Evolutionary conservation across 148 eudicot genomes (phyloP), one percentile per base, ranked within the genome.

Genomic region (Heliosperma pusillum): DNA sequence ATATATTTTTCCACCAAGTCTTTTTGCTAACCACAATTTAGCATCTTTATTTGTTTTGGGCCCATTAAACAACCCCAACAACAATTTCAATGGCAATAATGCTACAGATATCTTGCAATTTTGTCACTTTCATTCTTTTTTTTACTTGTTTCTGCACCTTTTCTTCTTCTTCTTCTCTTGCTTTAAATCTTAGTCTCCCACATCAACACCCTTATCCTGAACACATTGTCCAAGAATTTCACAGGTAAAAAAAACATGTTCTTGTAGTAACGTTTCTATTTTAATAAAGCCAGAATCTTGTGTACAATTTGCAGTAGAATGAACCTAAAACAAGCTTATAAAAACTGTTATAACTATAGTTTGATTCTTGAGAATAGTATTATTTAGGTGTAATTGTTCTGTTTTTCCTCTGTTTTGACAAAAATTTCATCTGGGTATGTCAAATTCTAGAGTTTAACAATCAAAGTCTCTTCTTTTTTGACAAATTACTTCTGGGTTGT

Each of bases 161-260:
- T 67, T 45, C 58, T 58, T 59, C n/a, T n/a, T n/a, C n/a, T n/a
- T n/a, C 79, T 13, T n/a, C 60, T 66, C 4, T 30, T 25, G 66
- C 66, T 58, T 62, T 81, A 33, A 93, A 89, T 64, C 86, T 88
- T 69, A 81, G 89, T 55, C 86, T 92, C 10, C 81, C 86, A 6
- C 93, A 86, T 76, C 90, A 92, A 73, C 96, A 89, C 72, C 92
- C 97, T 45, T 66, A 75, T 80, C 98, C 96, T 77, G 96, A 90
- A 82, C 80, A 79, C 69, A 84, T 95, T 45, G 93, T 85, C 79
- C 87, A 84, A 82, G 88, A 95, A 65, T 68, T 95, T 0, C 86
- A 89, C 62, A 90, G 96, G 98, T 95, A 24, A 66, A 72, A 42
- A 0, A 15, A 20, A 0, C 20, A 12, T 71, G 13, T 40, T 66